Base-by-base conservation (phyloP, 2,329 filamentous ascomycete genomes). In the Furcasterigmium furcatum region DNA sequence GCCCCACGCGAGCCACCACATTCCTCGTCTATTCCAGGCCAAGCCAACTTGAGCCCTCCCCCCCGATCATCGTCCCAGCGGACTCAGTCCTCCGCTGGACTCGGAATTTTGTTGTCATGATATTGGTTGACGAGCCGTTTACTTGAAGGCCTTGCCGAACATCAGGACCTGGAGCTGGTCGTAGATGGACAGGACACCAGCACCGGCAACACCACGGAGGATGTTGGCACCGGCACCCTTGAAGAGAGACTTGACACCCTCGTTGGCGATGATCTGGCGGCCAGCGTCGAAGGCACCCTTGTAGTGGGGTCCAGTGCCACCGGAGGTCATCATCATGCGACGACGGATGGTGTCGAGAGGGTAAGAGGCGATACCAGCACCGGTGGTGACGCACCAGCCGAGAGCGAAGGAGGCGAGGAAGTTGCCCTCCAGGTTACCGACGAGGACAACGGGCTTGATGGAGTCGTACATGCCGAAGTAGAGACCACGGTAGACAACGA, bases 401-500 rank as follows among this genome's bases (percentile, higher is more conserved):
- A 99, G 94, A 71, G 83, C 69, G 91, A 99, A 99, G 61, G 94
- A 99, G 74, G 94, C 94, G 68, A 99, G 80, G 91, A 99, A 99
- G 89, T 92, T 96, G 80, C 91, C 91, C 79, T 91, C 84, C 65
- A 99, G 90, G 73, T 71, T 55, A 72, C 94, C 94, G 72, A 87
- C 84, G 59, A 99, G 90, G 77, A 97, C 74, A 69, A 97, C 89
- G 64, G 94, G 94, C 91, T 99, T 99, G 84, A 99, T 86, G 64
- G 94, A 99, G 82, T 99, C 94, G 91, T 99, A 99, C 88, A 99
- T 88, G 73, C 94, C 94, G 88, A 99, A 99, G 91, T 99, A 99
- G 66, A 99, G 91, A 96, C 94, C 94, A 90, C 94, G 94, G 90
- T 99, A 99, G 80, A 99, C 94, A 67, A 99, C 77, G 76, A 99